Conservation (phyloP, 2,329 filamentous ascomycete species). For the Clonostachys rhizophaga region DNA sequence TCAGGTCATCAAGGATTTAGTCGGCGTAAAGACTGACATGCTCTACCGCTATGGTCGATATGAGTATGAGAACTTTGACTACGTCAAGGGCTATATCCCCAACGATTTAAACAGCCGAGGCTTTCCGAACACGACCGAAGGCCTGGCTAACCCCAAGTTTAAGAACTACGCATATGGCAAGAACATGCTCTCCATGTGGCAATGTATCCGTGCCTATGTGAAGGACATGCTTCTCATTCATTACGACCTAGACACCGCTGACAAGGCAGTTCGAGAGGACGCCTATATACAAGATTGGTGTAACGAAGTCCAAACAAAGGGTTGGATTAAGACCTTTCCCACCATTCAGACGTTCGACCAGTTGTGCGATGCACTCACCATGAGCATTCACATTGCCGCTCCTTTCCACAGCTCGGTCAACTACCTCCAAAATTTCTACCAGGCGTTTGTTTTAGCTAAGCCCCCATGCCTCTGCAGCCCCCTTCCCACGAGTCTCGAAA, state of each 20-base stretch:
- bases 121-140: slow-evolving; percentile 26
- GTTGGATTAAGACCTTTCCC: slow-evolving; percentile 34
- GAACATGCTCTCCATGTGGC: slow-evolving; percentile 39
- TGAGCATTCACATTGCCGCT: slow-evolving; percentile 47
- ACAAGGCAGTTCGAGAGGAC: slow-evolving; percentile 18
- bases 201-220: slow-evolving; percentile 33
- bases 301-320: slow-evolving; percentile 30
- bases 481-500: slow-evolving; percentile 19
- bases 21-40: slow-evolving; percentile 30
- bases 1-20: slow-evolving; percentile 32
- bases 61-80: slow-evolving; percentile 38
- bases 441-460: slow-evolving; percentile 39
- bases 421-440: slow-evolving; percentile 46
- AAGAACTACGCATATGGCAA: slow-evolving; percentile 43
- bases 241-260: slow-evolving; percentile 15
- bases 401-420: slow-evolving; percentile 46
- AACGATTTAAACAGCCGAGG: slow-evolving; percentile 35
- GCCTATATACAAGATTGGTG: slow-evolving; percentile 29
- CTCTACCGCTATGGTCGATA: slow-evolving; percentile 27
- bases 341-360: slow-evolving; percentile 30
- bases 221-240: slow-evolving; percentile 23
- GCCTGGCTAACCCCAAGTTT: slow-evolving; percentile 27
- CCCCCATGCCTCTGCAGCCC: slow-evolving; percentile 28
- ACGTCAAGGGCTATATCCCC: slow-evolving; percentile 35
- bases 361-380: slow-evolving; percentile 38